Evolutionary conservation across 2,329 filamentous ascomycete species (phyloP), one percentile per base, ranked within the genome.

Genomic region (Fusarium stilboides): DNA sequence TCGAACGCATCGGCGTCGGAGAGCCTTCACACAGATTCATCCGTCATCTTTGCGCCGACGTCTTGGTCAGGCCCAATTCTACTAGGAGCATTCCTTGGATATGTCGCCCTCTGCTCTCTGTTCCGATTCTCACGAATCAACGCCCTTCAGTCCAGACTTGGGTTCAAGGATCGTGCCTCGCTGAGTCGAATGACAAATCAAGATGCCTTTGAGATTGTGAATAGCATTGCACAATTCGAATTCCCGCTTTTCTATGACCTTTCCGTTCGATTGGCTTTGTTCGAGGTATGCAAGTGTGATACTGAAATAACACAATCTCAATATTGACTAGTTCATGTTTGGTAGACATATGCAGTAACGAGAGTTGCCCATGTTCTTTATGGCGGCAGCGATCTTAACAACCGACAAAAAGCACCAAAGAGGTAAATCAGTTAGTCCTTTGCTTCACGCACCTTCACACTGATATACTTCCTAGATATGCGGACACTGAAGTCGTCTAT

Each of bases 171-270:
- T 62, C 79, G 80, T 14, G 66, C 65, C 10, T 81, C 81, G 6
- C 56, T 83, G 10, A 72, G 77, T 12, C 65, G 70, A 51, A 84
- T 84, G 82, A 83, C 80, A 17, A 78, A 79, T 42, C 65, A 78
- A 62, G 80, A 86, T 51, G 83, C 85, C 8, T 82, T 83, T 59
- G 76, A 78, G 56, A 82, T 86, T 62, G 72, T 84, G 17, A 76
- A 78, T 60, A 74, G 75, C 34, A 60, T 81, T 8, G 60, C 73
- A 6, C 57, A 73, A 17, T 63, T 69, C 3, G 81, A 84, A 55
- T 83, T 82, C 36, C 81, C 82, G 0, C 70, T 77, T 12, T 72
- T 81, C 31, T 81, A 79, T 62, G 76, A 78, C 15, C 62, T 80
- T 31, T 72, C 77, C 2, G 67, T 83, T 39, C 79, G 81, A 49